phyloP scores from a whole-genome alignment of 108 stramenopile genomes.

The Cyclostephanos tholiformis region DNA sequence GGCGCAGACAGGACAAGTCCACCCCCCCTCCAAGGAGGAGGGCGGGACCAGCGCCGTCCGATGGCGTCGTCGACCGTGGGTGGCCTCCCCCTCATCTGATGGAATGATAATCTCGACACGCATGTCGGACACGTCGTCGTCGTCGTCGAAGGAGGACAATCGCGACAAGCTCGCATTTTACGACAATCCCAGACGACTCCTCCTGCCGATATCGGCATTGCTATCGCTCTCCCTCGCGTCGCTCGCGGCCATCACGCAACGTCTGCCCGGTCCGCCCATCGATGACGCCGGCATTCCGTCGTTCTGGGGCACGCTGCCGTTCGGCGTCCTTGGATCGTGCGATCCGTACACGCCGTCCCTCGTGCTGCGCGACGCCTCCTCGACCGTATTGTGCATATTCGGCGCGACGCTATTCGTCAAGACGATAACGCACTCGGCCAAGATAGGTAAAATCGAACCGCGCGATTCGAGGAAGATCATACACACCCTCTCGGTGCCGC shows the following conservation, averaged over 20 bases:
- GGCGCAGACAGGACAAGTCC: no score
- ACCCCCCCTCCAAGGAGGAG: no score
- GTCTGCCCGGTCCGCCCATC: slow-evolving; percentile 37
- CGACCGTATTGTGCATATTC: slow-evolving; percentile 51
- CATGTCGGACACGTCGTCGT: background rate
- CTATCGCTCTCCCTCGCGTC: slow-evolving; percentile 25
- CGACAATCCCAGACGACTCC: background rate
- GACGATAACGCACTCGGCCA: slow-evolving; percentile 49
- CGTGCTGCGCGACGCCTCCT: slow-evolving; percentile 54
- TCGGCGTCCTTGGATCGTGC: slow-evolving; percentile 29
- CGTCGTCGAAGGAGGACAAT: background rate
- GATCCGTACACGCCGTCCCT: slow-evolving; percentile 48
- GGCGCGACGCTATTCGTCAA: slow-evolving; percentile 62
- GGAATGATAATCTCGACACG: background rate
- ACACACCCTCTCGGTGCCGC: slow-evolving; percentile 74
- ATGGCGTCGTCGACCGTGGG: background rate
- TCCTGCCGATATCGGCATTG: slow-evolving; percentile 21
- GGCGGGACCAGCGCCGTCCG: background rate
- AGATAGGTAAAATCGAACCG: slow-evolving; percentile 44
- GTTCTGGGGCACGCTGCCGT: slow-evolving; percentile 26
- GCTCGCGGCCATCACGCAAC: slow-evolving; percentile 28
- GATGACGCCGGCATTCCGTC: slow-evolving; percentile 38
- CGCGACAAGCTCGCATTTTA: no score
- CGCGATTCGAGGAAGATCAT: slow-evolving; percentile 75
- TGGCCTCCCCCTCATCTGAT: no score